Evolutionary conservation across 108 stramenopile genomes (phyloP), one percentile per base, ranked within the genome.

Genomic region (Poteriospumella lacustris): DNA sequence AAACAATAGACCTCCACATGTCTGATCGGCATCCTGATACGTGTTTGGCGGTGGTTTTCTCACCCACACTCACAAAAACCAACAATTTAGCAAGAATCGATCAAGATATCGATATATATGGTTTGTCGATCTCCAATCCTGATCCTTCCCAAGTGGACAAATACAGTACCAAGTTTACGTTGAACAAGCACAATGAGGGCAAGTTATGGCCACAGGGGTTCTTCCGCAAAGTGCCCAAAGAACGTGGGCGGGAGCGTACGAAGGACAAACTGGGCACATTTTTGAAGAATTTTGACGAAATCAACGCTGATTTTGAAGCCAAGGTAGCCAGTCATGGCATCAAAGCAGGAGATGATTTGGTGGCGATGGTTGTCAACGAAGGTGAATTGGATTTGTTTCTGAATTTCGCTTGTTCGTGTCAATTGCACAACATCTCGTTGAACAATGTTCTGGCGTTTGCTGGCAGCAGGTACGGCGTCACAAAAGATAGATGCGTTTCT

Each of bases 371-470:
- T 12, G 38, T 56, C 5, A 73, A 73, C 36, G 70, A 73, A 52
- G 70, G 70, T 26, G 70, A 73, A 73, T 15, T 73, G 9, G 70
- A 73, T 56, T 33, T 73, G 36, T 73, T 73, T 73, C 33, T 73
- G 33, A 73, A 73, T 73, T 73, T 73, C 24, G 70, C 70, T 44
- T 73, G 70, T 73, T 73, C 70, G 5, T 73, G 70, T 42, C 36
- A 24, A 12, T 44, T 56, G 19, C 70, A 73, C 36, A 38, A 73
- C 36, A 5, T 73, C 41, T 29, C 15, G 5, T 73, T 73, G 36
- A 3, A 39, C 9, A 5, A 42, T 42, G 41, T 73, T 39, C 19
- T 73, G 24, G 70, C 36, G 43, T 44, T 73, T 73, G 70, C 41
- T 26, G 70, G 70, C 26, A 42, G 5, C 15, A 39, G 70, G 70